Evolutionary conservation across 2,329 filamentous ascomycete species (phyloP).

Genomic region (Calonectria fujianensis): DNA sequence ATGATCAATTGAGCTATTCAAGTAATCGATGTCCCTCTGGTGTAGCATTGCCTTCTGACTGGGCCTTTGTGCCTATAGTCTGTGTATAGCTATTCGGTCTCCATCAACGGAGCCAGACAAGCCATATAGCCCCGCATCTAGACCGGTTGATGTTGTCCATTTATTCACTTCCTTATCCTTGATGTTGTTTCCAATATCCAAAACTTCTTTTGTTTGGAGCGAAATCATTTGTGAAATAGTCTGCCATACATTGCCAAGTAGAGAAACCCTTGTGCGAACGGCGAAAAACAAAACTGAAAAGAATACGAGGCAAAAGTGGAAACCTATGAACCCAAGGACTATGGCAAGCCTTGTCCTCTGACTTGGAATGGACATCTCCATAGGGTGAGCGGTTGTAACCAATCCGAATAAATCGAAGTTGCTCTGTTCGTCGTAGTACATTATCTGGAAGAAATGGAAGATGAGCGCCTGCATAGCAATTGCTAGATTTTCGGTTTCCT

Average conservation of each 20-base stretch:
- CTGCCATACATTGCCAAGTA: conserved; percentile 40
- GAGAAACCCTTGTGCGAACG: conserved; percentile 1
- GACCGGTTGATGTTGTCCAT: background rate
- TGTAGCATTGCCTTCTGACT: no score
- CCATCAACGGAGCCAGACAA: background rate
- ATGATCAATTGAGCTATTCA: no score
- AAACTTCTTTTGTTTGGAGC: conserved; percentile 30
- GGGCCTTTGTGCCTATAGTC: background rate
- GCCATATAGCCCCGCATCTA: background rate
- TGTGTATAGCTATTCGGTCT: background rate
- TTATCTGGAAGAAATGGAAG: conserved; percentile 32
- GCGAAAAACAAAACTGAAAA: conserved; percentile 19
- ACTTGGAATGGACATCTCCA: conserved; percentile 5
- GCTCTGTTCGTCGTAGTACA: conserved; percentile 9
- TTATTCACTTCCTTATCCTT: conserved; percentile 30
- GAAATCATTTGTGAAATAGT: conserved; percentile 37
- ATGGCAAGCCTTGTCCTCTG: conserved; percentile 21
- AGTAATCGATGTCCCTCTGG: no score
- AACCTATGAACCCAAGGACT: conserved; percentile 5
- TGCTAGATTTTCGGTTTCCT: background rate
- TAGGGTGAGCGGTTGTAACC: background rate
- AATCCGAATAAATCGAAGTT: background rate
- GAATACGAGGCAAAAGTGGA: conserved; percentile 3
- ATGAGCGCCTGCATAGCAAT: background rate
- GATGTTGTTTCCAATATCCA: background rate